These are phyloP conservation scores for Stramenopiles sp. DNA, from an alignment of 352 stramenopile species.

Conservation along the genomic window DNA sequence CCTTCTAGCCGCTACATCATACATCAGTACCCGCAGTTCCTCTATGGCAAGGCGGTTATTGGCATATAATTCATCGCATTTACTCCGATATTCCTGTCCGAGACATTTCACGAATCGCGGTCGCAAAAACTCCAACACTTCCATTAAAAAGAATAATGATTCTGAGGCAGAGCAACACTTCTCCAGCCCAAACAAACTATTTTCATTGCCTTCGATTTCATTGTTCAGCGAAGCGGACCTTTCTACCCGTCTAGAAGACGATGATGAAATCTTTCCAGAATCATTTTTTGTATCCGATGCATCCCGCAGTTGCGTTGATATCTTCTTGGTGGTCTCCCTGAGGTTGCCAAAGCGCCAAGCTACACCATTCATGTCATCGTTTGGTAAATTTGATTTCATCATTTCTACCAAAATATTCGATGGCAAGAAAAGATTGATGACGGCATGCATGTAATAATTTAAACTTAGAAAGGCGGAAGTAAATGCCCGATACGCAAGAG, in stretches of 20 bases:
- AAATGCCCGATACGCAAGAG: not conserved
- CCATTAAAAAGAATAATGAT: constrained; percentile 4
- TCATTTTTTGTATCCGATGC: not conserved
- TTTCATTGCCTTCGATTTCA: constrained; percentile 3
- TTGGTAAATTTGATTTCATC: not conserved
- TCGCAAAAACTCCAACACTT: constrained; percentile 3
- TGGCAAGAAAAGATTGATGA: constrained; percentile 9
- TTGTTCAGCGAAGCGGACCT: not conserved
- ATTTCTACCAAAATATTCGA: constrained; percentile 4
- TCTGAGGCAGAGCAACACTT: not conserved
- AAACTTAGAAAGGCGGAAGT: not conserved
- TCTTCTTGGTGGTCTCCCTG: not conserved
- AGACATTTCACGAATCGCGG: too few species aligned
- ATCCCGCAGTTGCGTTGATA: too few species aligned
- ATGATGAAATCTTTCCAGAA: not conserved
- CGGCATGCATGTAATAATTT: constrained; percentile 11
- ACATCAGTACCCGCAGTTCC: not conserved
- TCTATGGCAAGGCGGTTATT: constrained; percentile 7
- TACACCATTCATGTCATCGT: constrained; percentile 4
- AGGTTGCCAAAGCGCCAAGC: not conserved
- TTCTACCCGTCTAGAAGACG: not conserved
- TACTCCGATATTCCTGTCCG: not conserved
- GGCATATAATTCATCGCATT: too few species aligned
- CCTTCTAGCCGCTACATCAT: not conserved
- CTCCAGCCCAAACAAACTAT: not conserved